A percentile compares a stretch with the other conserved stretches of the same genome.
phyloP scores from a whole-genome alignment of 2,329 filamentous ascomycete species.

The Magnaporthales sp. region DNA sequence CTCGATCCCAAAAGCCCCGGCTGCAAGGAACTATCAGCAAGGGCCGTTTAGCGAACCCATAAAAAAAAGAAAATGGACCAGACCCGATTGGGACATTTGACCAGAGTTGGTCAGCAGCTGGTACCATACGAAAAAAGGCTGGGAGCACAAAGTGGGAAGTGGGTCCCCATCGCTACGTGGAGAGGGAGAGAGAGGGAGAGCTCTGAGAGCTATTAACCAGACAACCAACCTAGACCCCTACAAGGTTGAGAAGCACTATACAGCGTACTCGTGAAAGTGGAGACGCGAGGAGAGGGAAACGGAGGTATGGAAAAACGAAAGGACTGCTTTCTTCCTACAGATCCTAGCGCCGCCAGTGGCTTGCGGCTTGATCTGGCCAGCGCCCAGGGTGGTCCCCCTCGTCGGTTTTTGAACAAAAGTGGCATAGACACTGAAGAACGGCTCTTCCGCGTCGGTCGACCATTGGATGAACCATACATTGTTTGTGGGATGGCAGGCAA shows the following conservation, averaged over 20 bases:
- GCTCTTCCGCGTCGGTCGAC: background rate
- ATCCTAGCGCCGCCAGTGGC: background rate
- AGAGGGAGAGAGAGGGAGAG: background rate
- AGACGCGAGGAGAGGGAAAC: background rate
- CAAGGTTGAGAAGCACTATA: background rate
- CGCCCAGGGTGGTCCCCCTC: background rate
- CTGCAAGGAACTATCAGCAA: background rate
- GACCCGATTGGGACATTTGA: background rate
- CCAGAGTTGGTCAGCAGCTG: background rate
- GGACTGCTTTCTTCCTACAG: background rate
- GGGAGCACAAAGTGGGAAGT: background rate
- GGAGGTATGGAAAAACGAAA: background rate
- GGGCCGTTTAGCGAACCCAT: background rate
- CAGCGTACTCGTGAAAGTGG: background rate
- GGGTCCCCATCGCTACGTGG: background rate
- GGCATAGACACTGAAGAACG: background rate
- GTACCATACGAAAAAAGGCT: background rate
- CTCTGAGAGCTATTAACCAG: background rate
- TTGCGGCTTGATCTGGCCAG: background rate
- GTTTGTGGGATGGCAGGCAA: background rate
- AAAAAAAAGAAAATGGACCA: background rate
- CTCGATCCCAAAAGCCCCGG: background rate
- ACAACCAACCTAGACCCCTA: background rate
- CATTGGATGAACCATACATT: background rate
- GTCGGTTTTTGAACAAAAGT: background rate